phyloP scores from a whole-genome alignment of 75 land plant species.

The Cryptomeria japonica region DNA sequence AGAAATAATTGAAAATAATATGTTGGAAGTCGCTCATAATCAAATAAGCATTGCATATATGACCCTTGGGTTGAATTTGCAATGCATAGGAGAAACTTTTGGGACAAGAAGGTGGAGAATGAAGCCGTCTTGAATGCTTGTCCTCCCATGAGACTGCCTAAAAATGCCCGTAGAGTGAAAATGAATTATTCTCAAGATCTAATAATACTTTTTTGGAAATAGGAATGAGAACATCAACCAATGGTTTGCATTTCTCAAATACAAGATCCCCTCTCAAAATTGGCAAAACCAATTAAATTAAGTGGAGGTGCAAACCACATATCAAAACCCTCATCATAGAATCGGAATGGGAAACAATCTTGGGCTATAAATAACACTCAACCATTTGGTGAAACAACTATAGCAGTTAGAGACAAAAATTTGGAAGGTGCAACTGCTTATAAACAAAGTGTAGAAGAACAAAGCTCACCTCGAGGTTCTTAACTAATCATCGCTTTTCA shows the following conservation, averaged over 20 bases:
- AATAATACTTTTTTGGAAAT: neutral
- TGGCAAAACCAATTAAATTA: neutral
- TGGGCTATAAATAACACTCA: neutral
- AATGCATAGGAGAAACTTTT: neutral
- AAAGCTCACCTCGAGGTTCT: too few species aligned
- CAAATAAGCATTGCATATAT: neutral
- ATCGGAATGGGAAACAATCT: neutral
- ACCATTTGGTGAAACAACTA: neutral
- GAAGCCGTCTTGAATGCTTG: neutral
- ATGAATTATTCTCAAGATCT: neutral
- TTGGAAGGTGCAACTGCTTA: neutral
- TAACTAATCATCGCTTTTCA: too few species aligned
- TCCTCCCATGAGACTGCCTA: neutral
- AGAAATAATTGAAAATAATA: too few species aligned
- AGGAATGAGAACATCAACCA: neutral
- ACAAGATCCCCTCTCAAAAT: neutral
- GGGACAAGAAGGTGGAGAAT: neutral
- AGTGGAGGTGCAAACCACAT: slow-evolving; percentile 6
- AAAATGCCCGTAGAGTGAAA: neutral
- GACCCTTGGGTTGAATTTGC: neutral
- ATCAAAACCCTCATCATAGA: neutral
- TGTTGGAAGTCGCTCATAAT: neutral
- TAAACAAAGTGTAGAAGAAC: too few species aligned
- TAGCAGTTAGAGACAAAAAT: neutral
- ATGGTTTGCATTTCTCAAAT: neutral